Percentiles rank a stretch among this genome's conserved stretches.
phyloP scores from a whole-genome alignment of 192 early-diverging fungal species.

The Backusella liffmaniae region DNA sequence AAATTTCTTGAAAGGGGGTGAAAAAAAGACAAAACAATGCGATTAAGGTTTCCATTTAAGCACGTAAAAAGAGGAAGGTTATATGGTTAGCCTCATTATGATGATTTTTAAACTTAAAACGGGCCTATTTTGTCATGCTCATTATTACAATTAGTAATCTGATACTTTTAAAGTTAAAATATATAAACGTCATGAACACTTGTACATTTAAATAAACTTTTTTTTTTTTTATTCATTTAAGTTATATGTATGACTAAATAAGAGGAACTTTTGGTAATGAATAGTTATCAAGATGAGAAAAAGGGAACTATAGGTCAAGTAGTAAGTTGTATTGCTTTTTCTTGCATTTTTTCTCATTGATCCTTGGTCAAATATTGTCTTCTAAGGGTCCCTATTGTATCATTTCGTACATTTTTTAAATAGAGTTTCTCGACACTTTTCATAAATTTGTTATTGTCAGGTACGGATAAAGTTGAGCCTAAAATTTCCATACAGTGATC shows the following conservation, averaged over 20 bases:
- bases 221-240: neutral
- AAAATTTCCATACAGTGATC: constrained; percentile 47
- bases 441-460: constrained; percentile 46
- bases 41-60: neutral
- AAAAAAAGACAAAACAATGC: neutral
- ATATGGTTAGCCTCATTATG: neutral
- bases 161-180: neutral
- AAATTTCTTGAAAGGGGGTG: neutral
- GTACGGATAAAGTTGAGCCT: constrained; percentile 43
- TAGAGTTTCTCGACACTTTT: constrained; percentile 37
- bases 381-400: neutral
- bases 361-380: neutral
- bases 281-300: too few relatives aligned
- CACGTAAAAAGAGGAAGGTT: too few relatives aligned
- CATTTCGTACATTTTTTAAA: constrained; percentile 20
- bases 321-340: neutral
- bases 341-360: neutral
- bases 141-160: neutral
- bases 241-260: too few relatives aligned
- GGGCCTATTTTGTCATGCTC: neutral
- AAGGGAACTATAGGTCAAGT: neutral
- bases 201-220: neutral
- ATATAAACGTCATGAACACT: neutral
- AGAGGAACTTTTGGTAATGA: too few relatives aligned
- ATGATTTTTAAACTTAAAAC: neutral